These are phyloP conservation scores for Apophysomyces variabilis DNA, from an alignment of 371 early-diverging fungal genomes.

Conservation along the genomic window DNA sequence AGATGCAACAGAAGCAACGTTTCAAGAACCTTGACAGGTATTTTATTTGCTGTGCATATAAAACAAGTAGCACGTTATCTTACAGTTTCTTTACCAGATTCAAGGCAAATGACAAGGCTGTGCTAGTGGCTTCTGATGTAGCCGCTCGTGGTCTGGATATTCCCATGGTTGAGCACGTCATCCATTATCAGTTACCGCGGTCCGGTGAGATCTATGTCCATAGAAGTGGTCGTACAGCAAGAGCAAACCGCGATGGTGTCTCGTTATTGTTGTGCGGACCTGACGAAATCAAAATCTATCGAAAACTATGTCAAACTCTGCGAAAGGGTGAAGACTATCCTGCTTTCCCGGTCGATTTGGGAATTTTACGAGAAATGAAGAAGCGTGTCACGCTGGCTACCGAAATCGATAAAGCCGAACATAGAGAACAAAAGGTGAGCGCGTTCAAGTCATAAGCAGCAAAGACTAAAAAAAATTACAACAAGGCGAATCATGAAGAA, in stretches of 20 bases:
- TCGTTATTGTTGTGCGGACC: slow-evolving; percentile 83
- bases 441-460: not conserved
- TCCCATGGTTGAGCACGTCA: slow-evolving; percentile 79
- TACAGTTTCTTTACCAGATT: slow-evolving; percentile 46
- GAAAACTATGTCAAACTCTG: slow-evolving; percentile 77
- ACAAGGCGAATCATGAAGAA: slow-evolving; percentile 61
- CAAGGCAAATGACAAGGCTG: slow-evolving; percentile 66
- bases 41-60: not conserved
- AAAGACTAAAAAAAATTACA: not conserved
- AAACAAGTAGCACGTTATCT: not conserved
- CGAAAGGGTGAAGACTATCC: slow-evolving; percentile 68
- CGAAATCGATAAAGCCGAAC: slow-evolving; percentile 81
- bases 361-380: slow-evolving; percentile 66
- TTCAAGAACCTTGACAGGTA: slow-evolving; percentile 88
- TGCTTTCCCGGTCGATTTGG: slow-evolving; percentile 73
- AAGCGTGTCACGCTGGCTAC: slow-evolving; percentile 76
- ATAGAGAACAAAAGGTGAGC: slow-evolving; percentile 69
- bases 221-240: slow-evolving; percentile 90
- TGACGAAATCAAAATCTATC: slow-evolving; percentile 79
- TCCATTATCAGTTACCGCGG: slow-evolving; percentile 90
- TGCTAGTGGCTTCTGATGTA: slow-evolving; percentile 90
- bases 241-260: slow-evolving; percentile 84
- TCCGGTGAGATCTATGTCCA: slow-evolving; percentile 88
- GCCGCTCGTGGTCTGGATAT: slow-evolving; percentile 94
- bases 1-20: slow-evolving; percentile 95